Percentiles rank a stretch among this genome's conserved stretches.
phyloP scores from a whole-genome alignment of 495 filamentous ascomycete species.

The Cenococcum geophilum region DNA sequence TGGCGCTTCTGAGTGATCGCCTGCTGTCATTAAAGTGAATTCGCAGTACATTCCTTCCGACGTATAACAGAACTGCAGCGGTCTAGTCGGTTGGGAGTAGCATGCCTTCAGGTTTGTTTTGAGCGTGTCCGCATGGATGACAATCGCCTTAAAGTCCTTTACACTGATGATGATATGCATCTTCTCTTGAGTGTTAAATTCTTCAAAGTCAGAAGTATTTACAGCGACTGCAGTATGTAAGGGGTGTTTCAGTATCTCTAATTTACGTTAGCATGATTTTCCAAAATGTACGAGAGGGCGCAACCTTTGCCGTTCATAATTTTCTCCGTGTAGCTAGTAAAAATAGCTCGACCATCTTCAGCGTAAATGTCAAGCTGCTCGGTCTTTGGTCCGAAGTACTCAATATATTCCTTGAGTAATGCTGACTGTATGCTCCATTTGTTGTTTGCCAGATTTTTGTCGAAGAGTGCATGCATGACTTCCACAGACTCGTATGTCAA shows the following conservation, averaged over 20 bases:
- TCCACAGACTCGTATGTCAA: conserved; percentile 80
- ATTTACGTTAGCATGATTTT: background rate
- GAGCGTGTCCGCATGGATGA: conserved; percentile 73
- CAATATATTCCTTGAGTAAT: conserved; percentile 74
- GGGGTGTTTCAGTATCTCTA: conserved; percentile 87
- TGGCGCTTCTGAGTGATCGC: conserved; percentile 55
- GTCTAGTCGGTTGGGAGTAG: conserved; percentile 74
- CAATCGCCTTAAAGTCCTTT: conserved; percentile 90
- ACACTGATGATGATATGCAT: conserved; percentile 84
- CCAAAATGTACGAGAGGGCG: background rate
- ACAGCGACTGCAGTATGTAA: conserved; percentile 87
- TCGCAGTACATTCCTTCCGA: conserved; percentile 70
- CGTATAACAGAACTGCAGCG: conserved; percentile 75
- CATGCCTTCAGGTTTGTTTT: conserved; percentile 63
- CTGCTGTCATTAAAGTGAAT: conserved; percentile 91
- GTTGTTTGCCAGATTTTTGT: conserved; percentile 61
- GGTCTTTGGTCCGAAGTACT: conserved; percentile 84
- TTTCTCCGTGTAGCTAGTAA: conserved; percentile 95
- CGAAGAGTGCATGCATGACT: conserved; percentile 82
- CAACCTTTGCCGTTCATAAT: conserved; percentile 73
- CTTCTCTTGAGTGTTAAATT: conserved; percentile 68
- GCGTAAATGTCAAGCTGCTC: conserved; percentile 86
- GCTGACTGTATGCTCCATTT: conserved; percentile 71
- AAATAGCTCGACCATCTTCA: conserved; percentile 62
- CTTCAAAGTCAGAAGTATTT: conserved; percentile 79